These are phyloP conservation scores for Rhexocercosporidium sp. DNA, from an alignment of 2,329 filamentous ascomycete genomes.

Conservation along the genomic window DNA sequence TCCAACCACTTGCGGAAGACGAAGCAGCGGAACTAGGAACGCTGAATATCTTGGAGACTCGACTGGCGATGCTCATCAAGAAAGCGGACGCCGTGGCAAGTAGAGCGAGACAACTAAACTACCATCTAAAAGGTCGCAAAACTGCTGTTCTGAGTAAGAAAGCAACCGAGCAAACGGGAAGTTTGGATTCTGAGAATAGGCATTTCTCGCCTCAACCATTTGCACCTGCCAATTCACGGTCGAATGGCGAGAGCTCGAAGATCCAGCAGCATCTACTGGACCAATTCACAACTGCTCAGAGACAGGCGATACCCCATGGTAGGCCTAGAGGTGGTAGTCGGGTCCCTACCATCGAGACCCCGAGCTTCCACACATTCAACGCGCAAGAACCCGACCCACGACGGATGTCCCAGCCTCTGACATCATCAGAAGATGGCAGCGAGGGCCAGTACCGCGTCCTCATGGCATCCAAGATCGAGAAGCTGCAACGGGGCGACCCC, in stretches of 20 bases:
- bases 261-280: constrained; percentile 61
- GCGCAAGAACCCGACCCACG: constrained; percentile 35
- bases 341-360: constrained; percentile 16
- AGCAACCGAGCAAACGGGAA: constrained; percentile 43
- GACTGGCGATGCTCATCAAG: constrained; percentile 77
- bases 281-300: constrained; percentile 51
- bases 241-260: constrained; percentile 35
- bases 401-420: constrained; percentile 32
- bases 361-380: constrained; percentile 25
- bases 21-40: constrained; percentile 85
- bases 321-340: constrained; percentile 28
- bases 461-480: constrained; percentile 78
- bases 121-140: constrained; percentile 76
- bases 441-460: constrained; percentile 57
- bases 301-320: constrained; percentile 28
- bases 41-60: constrained; percentile 81
- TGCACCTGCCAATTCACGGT: constrained; percentile 48
- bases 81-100: constrained; percentile 78
- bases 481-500: constrained; percentile 72
- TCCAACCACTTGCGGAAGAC: constrained; percentile 82
- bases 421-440: constrained; percentile 34
- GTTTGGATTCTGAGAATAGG: constrained; percentile 21
- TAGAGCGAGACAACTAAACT: constrained; percentile 78
- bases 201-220: constrained; percentile 36
- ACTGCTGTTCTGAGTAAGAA: constrained; percentile 73